Evolutionary conservation across 148 eudicot species (phyloP).

Genomic region (Pharnaceum exiguum): DNA sequence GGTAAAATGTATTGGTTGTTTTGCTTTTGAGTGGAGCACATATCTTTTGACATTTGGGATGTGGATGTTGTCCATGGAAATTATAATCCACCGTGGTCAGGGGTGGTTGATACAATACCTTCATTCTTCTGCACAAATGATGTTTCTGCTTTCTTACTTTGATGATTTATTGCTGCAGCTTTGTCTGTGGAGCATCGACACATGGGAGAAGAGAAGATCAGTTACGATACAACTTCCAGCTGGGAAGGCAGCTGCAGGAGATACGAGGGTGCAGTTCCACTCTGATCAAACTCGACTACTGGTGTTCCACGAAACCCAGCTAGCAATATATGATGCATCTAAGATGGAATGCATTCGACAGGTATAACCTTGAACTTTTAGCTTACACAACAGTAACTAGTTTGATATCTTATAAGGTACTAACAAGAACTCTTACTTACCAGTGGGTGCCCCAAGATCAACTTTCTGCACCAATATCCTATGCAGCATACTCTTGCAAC

Average conservation of each 20-base stretch:
- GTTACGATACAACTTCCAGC: constrained; percentile 68
- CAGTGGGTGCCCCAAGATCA: constrained; percentile 90
- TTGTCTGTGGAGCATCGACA: constrained; percentile 80
- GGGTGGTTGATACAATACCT: too few species aligned
- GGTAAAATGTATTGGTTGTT: too few species aligned
- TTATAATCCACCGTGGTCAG: too few species aligned
- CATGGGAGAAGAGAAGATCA: constrained; percentile 69
- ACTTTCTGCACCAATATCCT: constrained; percentile 64
- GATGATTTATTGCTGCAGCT: constrained; percentile 37
- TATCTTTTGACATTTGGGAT: too few species aligned
- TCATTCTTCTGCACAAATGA: background rate
- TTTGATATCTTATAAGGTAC: background rate
- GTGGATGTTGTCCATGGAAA: too few species aligned
- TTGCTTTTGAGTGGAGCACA: too few species aligned
- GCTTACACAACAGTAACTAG: background rate
- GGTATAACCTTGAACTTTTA: constrained; percentile 24
- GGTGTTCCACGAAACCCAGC: constrained; percentile 83
- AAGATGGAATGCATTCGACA: constrained; percentile 81
- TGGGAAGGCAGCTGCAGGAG: constrained; percentile 70
- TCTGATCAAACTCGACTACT: constrained; percentile 67
- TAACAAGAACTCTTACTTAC: constrained; percentile 11
- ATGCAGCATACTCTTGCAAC: constrained; percentile 82
- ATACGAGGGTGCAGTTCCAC: constrained; percentile 84
- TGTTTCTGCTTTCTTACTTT: background rate
- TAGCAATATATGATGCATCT: constrained; percentile 81